Base-by-base conservation (phyloP, 805 yeast species). In the Geotrichum ghanense region DNA sequence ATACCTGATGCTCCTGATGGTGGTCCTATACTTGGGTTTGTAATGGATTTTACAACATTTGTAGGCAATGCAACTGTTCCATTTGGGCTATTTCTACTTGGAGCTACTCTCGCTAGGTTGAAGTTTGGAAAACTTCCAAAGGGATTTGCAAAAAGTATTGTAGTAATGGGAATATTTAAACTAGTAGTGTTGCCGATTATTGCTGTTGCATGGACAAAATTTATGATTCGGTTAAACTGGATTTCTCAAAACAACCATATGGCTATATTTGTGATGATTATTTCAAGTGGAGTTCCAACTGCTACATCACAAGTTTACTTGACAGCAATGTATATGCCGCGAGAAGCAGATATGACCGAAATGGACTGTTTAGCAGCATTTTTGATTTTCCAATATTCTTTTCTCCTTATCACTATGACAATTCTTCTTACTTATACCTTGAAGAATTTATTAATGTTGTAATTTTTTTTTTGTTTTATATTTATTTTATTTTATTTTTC, bases 11-110 rank as follows among this genome's bases (percentile, higher is more conserved):
- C 97, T 0, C 97, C 97, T 0, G 97, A 90, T 62, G 70, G 72
- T 1, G 69, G 71, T 47, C 97, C 97, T 0, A 89, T 94, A 0
- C 68, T 90, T 24, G 86, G 86, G 27, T 89, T 89, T 53, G 47
- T 89, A 3, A 83, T 90, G 78, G 95, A 90, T 59, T 77, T 81
- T 53, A 71, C 90, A 0, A 59, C 75, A 2, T 90, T 90, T 59
- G 68, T 90, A 5, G 95, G 95, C 0, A 78, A 78, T 22, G 96
- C 96, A 0, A 78, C 84, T 44, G 95, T 90, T 26, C 97, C 97
- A 1, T 63, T 86, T 48, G 97, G 97, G 0, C 67, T 90, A 50
- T 61, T 86, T 41, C 58, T 90, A 49, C 63, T 90, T 23, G 97
- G 97, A 1, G 95, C 90, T 16, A 87, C 95, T 1, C 77, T 90